Conservation (phyloP, 306 rosid genomes). For the Carpinus fangiana region DNA sequence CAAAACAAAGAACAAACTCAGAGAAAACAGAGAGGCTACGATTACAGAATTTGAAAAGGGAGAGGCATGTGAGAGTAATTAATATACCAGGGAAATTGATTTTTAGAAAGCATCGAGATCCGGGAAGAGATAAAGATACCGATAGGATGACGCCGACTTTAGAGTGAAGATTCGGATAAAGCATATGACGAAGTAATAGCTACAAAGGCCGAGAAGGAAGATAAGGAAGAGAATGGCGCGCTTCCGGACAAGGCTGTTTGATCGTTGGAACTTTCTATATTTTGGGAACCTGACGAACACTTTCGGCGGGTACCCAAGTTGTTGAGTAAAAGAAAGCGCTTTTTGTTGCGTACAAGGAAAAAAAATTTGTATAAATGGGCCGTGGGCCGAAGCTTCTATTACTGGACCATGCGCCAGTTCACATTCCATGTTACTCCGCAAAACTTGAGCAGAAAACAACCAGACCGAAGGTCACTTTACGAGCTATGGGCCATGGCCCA, state of each 20-base stretch:
- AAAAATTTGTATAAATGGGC: background rate
- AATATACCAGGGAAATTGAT: background rate
- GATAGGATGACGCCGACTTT: slow-evolving; percentile 29
- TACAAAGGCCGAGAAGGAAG: background rate
- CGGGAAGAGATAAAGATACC: slow-evolving; percentile 39
- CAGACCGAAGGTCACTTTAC: background rate
- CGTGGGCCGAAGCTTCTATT: too few relatives aligned
- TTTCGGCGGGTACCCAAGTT: too few relatives aligned
- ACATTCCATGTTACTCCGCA: too few relatives aligned
- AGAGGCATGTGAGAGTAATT: background rate
- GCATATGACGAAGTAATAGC: background rate
- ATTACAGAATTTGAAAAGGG: background rate
- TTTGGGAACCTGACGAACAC: background rate
- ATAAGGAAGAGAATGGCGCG: slow-evolving; percentile 14
- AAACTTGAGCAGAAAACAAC: background rate
- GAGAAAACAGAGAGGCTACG: background rate
- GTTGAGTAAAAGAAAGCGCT: slow-evolving; percentile 3
- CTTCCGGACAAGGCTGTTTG: background rate
- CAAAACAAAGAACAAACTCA: background rate
- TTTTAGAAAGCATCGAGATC: slow-evolving; percentile 24
- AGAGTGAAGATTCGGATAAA: slow-evolving; percentile 25
- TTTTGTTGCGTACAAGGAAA: background rate
- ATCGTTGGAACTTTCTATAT: background rate
- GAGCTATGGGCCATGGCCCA: background rate
- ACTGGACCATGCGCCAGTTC: too few relatives aligned